Evolutionary conservation across 306 rosid genomes (phyloP).

Genomic region (Fragaria nilgerrensis): DNA sequence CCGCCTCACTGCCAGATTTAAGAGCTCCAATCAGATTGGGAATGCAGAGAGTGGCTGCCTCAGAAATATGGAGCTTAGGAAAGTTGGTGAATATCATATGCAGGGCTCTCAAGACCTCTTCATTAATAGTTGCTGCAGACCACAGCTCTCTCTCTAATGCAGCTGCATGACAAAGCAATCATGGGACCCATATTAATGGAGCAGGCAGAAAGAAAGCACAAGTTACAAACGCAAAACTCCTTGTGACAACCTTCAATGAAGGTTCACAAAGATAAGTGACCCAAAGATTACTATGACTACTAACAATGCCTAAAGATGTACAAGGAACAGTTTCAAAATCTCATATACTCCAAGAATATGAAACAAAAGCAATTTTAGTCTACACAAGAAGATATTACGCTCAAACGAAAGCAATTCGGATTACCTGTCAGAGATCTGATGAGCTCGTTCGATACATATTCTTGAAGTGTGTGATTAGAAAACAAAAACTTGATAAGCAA

Average conservation of each 20-base stretch:
- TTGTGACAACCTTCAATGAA: not conserved
- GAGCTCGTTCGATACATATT: slow-evolving; percentile 93
- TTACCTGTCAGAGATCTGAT: slow-evolving; percentile 93
- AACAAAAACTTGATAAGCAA: slow-evolving; percentile 79
- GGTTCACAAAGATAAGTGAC: not conserved
- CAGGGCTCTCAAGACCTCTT: slow-evolving; percentile 86
- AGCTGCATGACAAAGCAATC: slow-evolving; percentile 58
- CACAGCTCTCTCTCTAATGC: slow-evolving; percentile 92
- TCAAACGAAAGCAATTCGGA: not conserved
- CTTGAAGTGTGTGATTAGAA: slow-evolving; percentile 94
- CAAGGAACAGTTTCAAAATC: not conserved
- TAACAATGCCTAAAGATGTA: not conserved
- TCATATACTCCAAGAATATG: not conserved
- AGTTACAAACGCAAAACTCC: not conserved
- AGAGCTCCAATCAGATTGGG: slow-evolving; percentile 94
- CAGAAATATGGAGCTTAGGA: slow-evolving; percentile 89
- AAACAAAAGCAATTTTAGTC: not conserved
- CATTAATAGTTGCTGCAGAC: slow-evolving; percentile 88
- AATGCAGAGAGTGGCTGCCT: slow-evolving; percentile 93
- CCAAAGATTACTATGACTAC: not conserved
- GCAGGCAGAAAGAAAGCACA: not conserved
- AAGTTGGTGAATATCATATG: slow-evolving; percentile 86
- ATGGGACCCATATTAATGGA: slow-evolving; percentile 13
- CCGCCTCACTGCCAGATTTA: slow-evolving; percentile 76
- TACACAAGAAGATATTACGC: slow-evolving; percentile 1